phyloP scores from a whole-genome alignment of 2,329 filamentous ascomycete species.

The Thermothelomyces thermophilus region DNA sequence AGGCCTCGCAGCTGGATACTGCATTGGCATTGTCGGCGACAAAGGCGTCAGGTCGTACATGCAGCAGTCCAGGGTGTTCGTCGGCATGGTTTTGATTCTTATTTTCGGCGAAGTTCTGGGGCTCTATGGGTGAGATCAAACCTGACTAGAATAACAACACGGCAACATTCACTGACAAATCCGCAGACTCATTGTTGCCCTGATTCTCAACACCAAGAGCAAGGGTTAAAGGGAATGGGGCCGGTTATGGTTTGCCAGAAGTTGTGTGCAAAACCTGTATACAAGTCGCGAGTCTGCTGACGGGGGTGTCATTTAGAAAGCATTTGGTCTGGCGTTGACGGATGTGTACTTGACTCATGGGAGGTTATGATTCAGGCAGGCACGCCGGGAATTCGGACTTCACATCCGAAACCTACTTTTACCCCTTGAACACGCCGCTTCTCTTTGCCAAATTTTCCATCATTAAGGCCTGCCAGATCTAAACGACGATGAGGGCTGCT shows the following conservation, averaged over 20 bases:
- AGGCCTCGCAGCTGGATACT: slow-evolving; percentile 89
- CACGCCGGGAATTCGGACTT: slow-evolving; percentile 9
- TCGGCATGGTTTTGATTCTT: slow-evolving; percentile 96
- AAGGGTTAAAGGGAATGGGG: slow-evolving; percentile 43
- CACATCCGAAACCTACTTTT: neutral
- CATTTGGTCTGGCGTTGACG: slow-evolving; percentile 25
- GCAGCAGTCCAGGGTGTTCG: slow-evolving; percentile 91
- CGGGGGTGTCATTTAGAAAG: slow-evolving; percentile 16
- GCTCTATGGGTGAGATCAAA: slow-evolving; percentile 69
- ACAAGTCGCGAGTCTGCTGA: slow-evolving; percentile 12
- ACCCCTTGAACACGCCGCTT: neutral
- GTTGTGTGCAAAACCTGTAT: slow-evolving; percentile 18
- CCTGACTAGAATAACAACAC: neutral
- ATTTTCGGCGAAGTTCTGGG: slow-evolving; percentile 98
- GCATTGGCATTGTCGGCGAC: slow-evolving; percentile 93
- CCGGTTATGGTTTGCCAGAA: slow-evolving; percentile 4
- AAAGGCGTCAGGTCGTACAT: slow-evolving; percentile 91
- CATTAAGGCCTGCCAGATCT: neutral
- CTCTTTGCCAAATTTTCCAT: neutral
- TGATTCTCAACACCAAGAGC: slow-evolving; percentile 87
- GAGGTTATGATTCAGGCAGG: slow-evolving; percentile 8
- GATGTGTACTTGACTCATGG: slow-evolving; percentile 27
- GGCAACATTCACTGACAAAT: slow-evolving; percentile 21
- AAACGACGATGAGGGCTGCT: too few relatives aligned
- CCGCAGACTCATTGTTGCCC: slow-evolving; percentile 76